Base-by-base conservation (phyloP, 176 grass and related monocot genomes). In the Oryza glumipatula region DNA sequence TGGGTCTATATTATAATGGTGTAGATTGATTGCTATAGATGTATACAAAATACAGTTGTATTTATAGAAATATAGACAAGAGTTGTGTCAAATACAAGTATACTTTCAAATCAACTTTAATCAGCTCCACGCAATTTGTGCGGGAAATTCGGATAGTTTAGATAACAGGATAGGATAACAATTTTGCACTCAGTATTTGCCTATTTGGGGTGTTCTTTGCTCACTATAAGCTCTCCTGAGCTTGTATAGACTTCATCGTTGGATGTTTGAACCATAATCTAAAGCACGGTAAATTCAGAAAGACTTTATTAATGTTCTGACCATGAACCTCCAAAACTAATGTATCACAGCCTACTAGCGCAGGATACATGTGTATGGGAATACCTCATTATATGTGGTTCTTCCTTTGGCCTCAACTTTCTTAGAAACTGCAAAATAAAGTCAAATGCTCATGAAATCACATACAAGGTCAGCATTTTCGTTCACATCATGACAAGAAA, bases 331-430 rank as follows among this genome's bases (percentile, higher is more conserved):
- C 47, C 36, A 11, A 66, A 74, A 67, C 28, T 74, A 69, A 79
- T 85, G 49, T 65, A 68, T 48, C 61, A 82, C 61, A 26, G 23
- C 46, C 47, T 48, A 72, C 23, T 58, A 78, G 9, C 69, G 14
- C 48, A 46, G 60, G 73, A 74, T 70, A 65, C 61, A 85, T 24
- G 47, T 16, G 54, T 45, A 79, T 23, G 47, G 79, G 76, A 75
- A 82, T 96, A 99, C 97, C 92, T 96, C 94, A 73, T 89, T 94
- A 82, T 94, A 95, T 19, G 94, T 96, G 64, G 94, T 96, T 71
- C 88, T 90, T 91, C 94, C 92, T 90, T 99, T 99, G 60, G 86
- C 87, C 88, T 96, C 84, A 63, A 99, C 90, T 64, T 99, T 99
- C 82, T 91, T 91, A 91, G 88, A 99, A 92, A 99, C 97, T 99